Conservation (phyloP, 2,329 filamentous ascomycete species). For the Phyllosticta ampelicida region DNA sequence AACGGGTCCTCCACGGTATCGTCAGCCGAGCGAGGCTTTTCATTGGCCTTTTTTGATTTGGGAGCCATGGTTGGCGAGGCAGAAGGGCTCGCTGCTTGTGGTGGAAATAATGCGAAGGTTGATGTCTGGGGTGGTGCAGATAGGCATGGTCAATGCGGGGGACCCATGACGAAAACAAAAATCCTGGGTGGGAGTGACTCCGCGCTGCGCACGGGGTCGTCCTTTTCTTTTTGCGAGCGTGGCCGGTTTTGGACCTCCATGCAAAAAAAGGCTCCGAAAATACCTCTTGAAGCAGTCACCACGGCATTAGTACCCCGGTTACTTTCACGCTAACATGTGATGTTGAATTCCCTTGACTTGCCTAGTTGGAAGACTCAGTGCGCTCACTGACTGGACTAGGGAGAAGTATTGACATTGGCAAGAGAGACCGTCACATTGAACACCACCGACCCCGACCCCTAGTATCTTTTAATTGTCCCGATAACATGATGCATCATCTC, state of each 20-base stretch:
- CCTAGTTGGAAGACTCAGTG: background rate
- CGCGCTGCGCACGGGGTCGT: background rate
- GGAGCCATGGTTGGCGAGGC: slow-evolving; percentile 31
- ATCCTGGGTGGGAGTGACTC: background rate
- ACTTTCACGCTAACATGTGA: background rate
- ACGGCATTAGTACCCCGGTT: background rate
- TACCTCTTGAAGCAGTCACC: background rate
- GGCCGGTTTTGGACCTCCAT: background rate
- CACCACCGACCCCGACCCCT: background rate
- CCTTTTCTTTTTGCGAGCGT: background rate
- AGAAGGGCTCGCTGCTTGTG: background rate
- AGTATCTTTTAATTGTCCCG: background rate
- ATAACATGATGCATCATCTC: too few relatives aligned
- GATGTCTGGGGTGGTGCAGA: background rate
- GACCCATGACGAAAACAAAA: background rate
- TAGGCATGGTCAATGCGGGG: background rate
- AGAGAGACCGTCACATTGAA: background rate
- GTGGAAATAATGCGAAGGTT: background rate
- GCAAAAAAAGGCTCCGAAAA: background rate
- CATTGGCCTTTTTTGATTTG: slow-evolving; percentile 35
- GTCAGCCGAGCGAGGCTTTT: slow-evolving; percentile 29
- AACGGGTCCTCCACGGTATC: slow-evolving; percentile 52
- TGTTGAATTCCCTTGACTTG: background rate
- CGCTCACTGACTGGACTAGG: background rate
- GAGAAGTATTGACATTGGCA: background rate